These are phyloP conservation scores for Boletus sp. DNA, from an alignment of 768 basidiomycete genomes.

Conservation along the genomic window DNA sequence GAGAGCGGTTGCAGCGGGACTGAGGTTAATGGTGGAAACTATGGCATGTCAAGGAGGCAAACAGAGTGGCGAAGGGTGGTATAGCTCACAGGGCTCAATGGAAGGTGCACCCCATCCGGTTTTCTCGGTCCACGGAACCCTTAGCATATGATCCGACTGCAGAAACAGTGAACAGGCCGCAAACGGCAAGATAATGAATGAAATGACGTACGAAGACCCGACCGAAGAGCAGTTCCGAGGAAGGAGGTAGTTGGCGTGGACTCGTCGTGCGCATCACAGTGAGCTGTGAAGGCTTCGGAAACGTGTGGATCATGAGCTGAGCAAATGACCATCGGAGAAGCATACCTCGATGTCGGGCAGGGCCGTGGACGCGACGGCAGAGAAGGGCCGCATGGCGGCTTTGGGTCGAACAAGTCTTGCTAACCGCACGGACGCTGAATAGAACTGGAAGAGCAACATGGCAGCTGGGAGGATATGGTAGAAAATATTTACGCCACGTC, in stretches of 20 bases:
- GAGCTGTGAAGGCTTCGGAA: slow-evolving; percentile 48
- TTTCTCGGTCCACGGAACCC: slow-evolving; percentile 63
- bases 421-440: slow-evolving; percentile 9
- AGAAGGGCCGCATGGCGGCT: slow-evolving; percentile 15
- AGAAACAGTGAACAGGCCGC: slow-evolving; percentile 6
- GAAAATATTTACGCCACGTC: slow-evolving; percentile 5
- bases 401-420: slow-evolving; percentile 4
- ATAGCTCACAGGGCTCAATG: slow-evolving; percentile 74
- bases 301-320: background rate
- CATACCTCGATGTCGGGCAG: slow-evolving; percentile 53
- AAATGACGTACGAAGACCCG: slow-evolving; percentile 65
- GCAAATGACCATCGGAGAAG: background rate
- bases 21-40: slow-evolving; percentile 25
- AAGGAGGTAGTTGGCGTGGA: slow-evolving; percentile 61
- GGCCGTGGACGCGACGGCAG: slow-evolving; percentile 22
- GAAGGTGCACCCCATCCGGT: slow-evolving; percentile 81
- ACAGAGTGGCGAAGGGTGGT: background rate
- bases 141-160: slow-evolving; percentile 86
- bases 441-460: slow-evolving; percentile 22
- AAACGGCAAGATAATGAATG: slow-evolving; percentile 1
- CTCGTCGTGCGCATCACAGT: slow-evolving; percentile 44
- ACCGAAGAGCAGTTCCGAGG: slow-evolving; percentile 75
- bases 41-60: slow-evolving; percentile 4
- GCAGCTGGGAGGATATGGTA: background rate
- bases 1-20: slow-evolving; percentile 59